phyloP scores from a whole-genome alignment of 805 yeast genomes.

The Ogataea neopini region DNA sequence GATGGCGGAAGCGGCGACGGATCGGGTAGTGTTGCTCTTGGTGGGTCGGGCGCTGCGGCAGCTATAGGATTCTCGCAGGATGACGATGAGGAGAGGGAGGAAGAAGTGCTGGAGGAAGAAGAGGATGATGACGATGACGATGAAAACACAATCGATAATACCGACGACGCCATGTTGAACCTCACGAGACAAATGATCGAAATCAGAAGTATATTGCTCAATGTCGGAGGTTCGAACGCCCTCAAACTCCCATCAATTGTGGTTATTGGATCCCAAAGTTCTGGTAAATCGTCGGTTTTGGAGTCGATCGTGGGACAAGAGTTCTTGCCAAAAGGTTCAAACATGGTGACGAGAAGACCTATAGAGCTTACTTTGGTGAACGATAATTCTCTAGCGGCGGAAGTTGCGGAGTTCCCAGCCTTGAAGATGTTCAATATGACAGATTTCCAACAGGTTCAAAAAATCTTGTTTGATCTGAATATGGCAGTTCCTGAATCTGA shows the following conservation, averaged over 20 bases:
- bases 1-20: slow-evolving; percentile 27
- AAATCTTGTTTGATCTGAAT: slow-evolving; percentile 82
- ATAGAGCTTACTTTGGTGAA: slow-evolving; percentile 91
- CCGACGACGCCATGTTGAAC: slow-evolving; percentile 81
- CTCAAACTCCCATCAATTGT: slow-evolving; percentile 91
- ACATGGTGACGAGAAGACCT: slow-evolving; percentile 98
- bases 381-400: slow-evolving; percentile 75
- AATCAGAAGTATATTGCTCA: slow-evolving; percentile 75
- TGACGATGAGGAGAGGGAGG: slow-evolving; percentile 31
- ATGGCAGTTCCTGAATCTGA: slow-evolving; percentile 87
- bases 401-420: slow-evolving; percentile 92
- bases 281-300: slow-evolving; percentile 94
- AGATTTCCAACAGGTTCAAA: slow-evolving; percentile 87
- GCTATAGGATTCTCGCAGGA: slow-evolving; percentile 38
- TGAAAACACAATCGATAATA: slow-evolving; percentile 37
- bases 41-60: slow-evolving; percentile 61
- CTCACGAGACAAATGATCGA: slow-evolving; percentile 97
- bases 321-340: slow-evolving; percentile 93
- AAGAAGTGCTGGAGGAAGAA: slow-evolving; percentile 3
- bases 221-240: slow-evolving; percentile 71
- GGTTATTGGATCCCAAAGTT: slow-evolving; percentile 95
- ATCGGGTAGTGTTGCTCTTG: slow-evolving; percentile 40
- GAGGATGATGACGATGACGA: slow-evolving; percentile 50
- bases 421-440: slow-evolving; percentile 78
- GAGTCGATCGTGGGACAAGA: slow-evolving; percentile 98